Base-by-base conservation (phyloP, 2,329 filamentous ascomycete species). In the Pseudogymnoascus sp. region DNA sequence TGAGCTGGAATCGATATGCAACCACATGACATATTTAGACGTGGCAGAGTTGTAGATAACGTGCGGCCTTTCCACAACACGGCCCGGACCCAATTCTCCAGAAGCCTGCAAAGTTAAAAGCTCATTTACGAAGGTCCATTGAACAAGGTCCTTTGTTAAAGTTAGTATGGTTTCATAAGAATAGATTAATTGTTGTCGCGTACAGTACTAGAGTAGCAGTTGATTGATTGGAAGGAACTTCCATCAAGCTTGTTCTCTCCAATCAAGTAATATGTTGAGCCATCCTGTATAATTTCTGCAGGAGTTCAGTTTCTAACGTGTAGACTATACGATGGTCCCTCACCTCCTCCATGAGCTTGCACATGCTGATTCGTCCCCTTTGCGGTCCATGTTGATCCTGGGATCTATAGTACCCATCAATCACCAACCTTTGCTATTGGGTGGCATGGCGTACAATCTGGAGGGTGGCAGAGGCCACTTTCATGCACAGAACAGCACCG, bases 201-300 rank as follows among this genome's bases (percentile, higher is more conserved):
- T 61, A 65, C 73, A 11, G 75, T 76, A 12, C 82, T 86, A 0
- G 81, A 82, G 70, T 88, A 89, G 72, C 86, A 89, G 70, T 87
- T 88, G 65, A 89, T 75, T 59, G 84, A 84, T 62, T 83, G 79
- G 70, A 88, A 89, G 0, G 76, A 72, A 1, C 75, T 78, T 22
- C 85, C 84, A n/a, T 80, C 73, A 1, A 82, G 81, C 70, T 89
- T 88, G 73, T 89, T 86, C 70, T 89, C 86, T 14, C 87, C 87
- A 34, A 88, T 81, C 73, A 85, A 79, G 73, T 89, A 89, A 74
- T 83, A 54, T 54, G 25, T 54, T 18, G 43, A 54, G 28, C 43
- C 43, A n/a, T 18, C 43, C 16, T 54, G 43, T n/a, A 54, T 54
- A 54, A 54, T 54, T 54, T 54, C 43, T 54, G 28, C 7, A 16